phyloP scores from a whole-genome alignment of 306 rosid genomes.

The Fragaria nilgerrensis region DNA sequence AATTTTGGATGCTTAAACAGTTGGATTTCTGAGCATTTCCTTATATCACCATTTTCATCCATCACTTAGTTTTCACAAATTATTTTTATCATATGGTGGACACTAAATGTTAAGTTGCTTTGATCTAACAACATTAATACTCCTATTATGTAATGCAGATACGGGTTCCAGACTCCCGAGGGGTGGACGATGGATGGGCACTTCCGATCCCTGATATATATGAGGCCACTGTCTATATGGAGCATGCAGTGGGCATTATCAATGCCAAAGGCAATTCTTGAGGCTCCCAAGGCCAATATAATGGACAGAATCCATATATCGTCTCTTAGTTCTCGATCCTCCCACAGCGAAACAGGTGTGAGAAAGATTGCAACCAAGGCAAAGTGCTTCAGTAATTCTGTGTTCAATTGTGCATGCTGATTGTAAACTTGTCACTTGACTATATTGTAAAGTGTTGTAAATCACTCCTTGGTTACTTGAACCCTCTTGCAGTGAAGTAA shows the following conservation, averaged over 20 bases:
- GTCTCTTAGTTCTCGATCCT: conserved; percentile 47
- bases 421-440: conserved; percentile 25
- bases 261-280: conserved; percentile 80
- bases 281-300: conserved; percentile 79
- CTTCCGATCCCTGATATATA: conserved; percentile 83
- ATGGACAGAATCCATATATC: conserved; percentile 94
- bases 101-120: not conserved
- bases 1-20: not conserved
- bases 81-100: not conserved
- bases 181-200: conserved; percentile 89
- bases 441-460: conserved; percentile 31
- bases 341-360: conserved; percentile 64
- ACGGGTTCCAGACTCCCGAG: conserved; percentile 97
- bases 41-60: not conserved
- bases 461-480: conserved; percentile 24
- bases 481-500: conserved; percentile 20
- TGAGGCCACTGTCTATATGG: conserved; percentile 98
- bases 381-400: conserved; percentile 69
- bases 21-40: not conserved
- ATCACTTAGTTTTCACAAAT: not conserved
- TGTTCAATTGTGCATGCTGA: conserved; percentile 82
- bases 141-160: conserved; percentile 38
- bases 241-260: conserved; percentile 84
- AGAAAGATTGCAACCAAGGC: conserved; percentile 66
- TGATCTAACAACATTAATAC: not conserved